Conservation (phyloP, 2,329 filamentous ascomycete species). For the Penicillium thymicola region DNA sequence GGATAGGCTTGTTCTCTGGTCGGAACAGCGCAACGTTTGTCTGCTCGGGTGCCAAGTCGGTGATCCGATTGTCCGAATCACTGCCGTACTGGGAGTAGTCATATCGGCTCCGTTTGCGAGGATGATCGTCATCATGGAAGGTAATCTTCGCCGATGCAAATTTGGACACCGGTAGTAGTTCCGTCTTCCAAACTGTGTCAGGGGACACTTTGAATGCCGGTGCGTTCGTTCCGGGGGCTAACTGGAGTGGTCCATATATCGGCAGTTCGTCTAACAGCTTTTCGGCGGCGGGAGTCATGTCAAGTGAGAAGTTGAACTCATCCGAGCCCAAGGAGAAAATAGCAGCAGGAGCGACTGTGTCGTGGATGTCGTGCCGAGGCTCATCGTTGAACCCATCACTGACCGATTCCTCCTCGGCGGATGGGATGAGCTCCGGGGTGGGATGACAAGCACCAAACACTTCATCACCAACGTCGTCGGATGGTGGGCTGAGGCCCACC, state of each 20-base stretch:
- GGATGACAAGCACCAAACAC: conserved; percentile 43
- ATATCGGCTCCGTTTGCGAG: conserved; percentile 76
- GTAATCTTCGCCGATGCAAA: conserved; percentile 79
- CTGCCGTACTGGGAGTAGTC: conserved; percentile 72
- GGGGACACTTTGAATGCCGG: conserved; percentile 59
- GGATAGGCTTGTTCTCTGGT: conserved; percentile 81
- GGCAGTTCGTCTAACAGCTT: conserved; percentile 77
- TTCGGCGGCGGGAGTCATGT: conserved; percentile 70
- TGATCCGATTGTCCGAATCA: conserved; percentile 52
- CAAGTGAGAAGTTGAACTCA: conserved; percentile 75
- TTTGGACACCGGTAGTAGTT: conserved; percentile 81
- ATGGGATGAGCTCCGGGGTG: conserved; percentile 66
- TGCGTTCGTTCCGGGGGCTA: conserved; percentile 57
- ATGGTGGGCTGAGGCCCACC: conserved; percentile 30
- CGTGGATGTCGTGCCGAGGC: conserved; percentile 41
- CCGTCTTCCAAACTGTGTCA: conserved; percentile 69
- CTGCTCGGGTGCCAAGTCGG: conserved; percentile 64
- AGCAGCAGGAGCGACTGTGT: conserved; percentile 62
- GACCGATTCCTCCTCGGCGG: conserved; percentile 58
- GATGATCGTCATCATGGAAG: conserved; percentile 62
- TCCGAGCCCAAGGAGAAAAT: conserved; percentile 81
- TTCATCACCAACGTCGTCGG: conserved; percentile 35
- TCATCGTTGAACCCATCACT: conserved; percentile 49
- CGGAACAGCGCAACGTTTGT: conserved; percentile 82
- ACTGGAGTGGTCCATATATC: conserved; percentile 63